Base-by-base conservation (phyloP, 257 asterid genomes). In the Jacaranda copaia region DNA sequence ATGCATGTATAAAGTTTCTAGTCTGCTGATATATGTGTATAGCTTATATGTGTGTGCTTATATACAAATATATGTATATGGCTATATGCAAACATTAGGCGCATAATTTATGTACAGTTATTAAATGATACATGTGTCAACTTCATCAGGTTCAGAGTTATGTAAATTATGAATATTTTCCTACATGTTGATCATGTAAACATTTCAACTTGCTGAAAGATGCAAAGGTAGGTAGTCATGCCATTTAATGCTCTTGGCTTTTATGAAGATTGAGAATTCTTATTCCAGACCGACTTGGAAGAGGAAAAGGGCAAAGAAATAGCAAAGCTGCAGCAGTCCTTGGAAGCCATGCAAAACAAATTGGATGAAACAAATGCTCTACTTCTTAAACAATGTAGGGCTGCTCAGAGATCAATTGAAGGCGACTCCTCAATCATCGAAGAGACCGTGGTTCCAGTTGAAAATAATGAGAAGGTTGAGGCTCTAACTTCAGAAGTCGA, bases 251-350 rank as follows among this genome's bases (percentile, higher is more conserved):
- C 74, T 67, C 62, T 16, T 43, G 66, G 49, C 65, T 53, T 51
- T 66, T 25, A 75, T 74, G 65, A 78, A 79, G 80, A 72, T 39
- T 70, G 68, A 52, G 38, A 63, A 52, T 75, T 81, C 64, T 68
- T 79, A 59, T 84, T 78, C 70, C 93, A 95, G 99, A 82, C 89
- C 46, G 89, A 88, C 79, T 81, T 91, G 89, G 98, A 91, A 83
- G 93, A 87, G 80, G 85, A 82, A 52, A 85, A 85, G 88, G 84
- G 82, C 66, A 88, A 81, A 78, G 91, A 89, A 81, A 85, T 81
- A 73, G 72, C 83, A 63, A 93, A 88, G 81, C 82, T 90, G 84
- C 92, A 84, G 80, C 83, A 84, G 35, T 80, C 85, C 8, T 48
- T 91, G 83, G 89, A 89, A 70, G 86, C 81, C 36, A 52, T 76